Conservation (phyloP, 2,329 filamentous ascomycete genomes). For the Gyromitra esculenta region DNA sequence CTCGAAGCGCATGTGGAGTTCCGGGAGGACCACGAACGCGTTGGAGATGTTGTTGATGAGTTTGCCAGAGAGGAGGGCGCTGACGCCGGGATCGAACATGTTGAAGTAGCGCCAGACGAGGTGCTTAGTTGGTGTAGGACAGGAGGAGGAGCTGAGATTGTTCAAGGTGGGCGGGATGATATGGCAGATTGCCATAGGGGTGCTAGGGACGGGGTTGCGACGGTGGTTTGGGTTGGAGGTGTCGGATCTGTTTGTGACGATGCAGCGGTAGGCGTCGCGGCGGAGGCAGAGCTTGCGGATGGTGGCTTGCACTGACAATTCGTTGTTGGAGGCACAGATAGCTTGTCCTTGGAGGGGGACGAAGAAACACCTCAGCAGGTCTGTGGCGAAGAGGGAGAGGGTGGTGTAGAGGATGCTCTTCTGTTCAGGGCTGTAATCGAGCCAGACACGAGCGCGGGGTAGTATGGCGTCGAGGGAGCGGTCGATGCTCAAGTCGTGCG, state of each 20-base stretch:
- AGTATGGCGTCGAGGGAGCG: neutral
- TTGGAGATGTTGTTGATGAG: constrained; percentile 9
- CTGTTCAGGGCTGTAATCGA: neutral
- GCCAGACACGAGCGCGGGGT: neutral
- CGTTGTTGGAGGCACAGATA: neutral
- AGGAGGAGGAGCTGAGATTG: no score
- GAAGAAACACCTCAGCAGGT: neutral
- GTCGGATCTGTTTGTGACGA: neutral
- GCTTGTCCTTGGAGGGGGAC: neutral
- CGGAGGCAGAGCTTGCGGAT: neutral
- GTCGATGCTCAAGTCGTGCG: neutral
- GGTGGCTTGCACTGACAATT: neutral
- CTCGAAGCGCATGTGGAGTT: constrained; percentile 11
- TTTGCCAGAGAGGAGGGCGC: neutral
- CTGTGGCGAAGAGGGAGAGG: neutral
- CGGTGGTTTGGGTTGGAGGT: neutral
- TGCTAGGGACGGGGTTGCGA: neutral
- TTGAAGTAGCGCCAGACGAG: constrained; percentile 6
- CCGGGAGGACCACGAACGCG: neutral
- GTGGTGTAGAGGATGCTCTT: neutral
- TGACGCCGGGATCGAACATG: constrained; percentile 18
- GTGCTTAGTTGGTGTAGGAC: neutral
- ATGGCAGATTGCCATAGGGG: neutral
- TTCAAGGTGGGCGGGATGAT: constrained; percentile 25
- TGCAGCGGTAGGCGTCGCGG: constrained; percentile 6